Evolutionary conservation across 1,284 basidiomycete species (phyloP), one percentile per base, ranked within the genome.

Genomic region (Ceratobasidium sp.): DNA sequence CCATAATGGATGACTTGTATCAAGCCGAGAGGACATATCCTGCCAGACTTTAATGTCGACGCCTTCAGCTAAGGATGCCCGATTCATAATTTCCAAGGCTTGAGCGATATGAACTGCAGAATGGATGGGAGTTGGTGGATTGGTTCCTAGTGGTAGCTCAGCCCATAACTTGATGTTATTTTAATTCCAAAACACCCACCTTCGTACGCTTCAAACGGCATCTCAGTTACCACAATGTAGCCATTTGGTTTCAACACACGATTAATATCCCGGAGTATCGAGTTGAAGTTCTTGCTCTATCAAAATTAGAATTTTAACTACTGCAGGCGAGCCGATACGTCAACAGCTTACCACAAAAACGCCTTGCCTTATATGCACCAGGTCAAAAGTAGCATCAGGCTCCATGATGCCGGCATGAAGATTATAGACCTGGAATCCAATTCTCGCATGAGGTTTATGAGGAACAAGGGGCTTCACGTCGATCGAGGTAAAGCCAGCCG

Each of bases 281-380:
- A 12, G 23, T 64, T 52, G 46, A 50, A 64, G 26, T 64, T 32
- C 26, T 52, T 64, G 16, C 46, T 64, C 61, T 64, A 14, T 26
- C n/a, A n/a, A n/a, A n/a, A n/a, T 46, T 12, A 21, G 21, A 5
- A 26, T 6, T 3, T 6, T 2, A 10, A 34, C 2, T 12, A 18
- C 14, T 34, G 30, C n/a, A 39, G 21, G 41, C 14, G 34, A 5
- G 6, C 14, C 6, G 14, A 14, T 39, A 39, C 9, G 6, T 34
- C 12, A 34, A 21, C 8, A 9, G 32, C 62, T 53, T 23, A 65
- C 62, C 48, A 28, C 28, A 23, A 48, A 32, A 12, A 64, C 41
- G 21, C 60, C 41, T 2, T 48, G 41, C 32, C 28, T 64, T 10
- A 46, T 23, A 28, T 65, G 46, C 8, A 53, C 62, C 9, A 65